A percentile compares a stretch with the other conserved stretches of the same genome.
These are phyloP conservation scores for Sporothrix variecibatus DNA, from an alignment of 2,329 filamentous ascomycete genomes.

Conservation along the genomic window DNA sequence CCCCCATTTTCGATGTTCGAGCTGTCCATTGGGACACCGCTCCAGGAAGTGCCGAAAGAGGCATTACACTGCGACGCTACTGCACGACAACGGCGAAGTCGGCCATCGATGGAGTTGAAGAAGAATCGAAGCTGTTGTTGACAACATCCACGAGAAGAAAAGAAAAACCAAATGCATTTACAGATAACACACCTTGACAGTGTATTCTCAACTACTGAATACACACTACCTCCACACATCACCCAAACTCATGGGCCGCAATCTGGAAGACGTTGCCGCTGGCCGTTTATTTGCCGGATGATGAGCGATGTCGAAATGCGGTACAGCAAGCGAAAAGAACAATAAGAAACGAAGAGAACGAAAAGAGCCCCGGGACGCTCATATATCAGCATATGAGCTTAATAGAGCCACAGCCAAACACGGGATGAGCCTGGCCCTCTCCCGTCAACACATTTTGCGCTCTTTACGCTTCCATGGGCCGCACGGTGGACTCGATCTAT, in stretches of 20 bases:
- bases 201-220: not conserved
- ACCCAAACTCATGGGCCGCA: not conserved
- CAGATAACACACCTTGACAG: not conserved
- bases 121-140: not conserved
- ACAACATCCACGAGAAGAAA: not conserved
- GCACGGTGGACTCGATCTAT: constrained; percentile 3
- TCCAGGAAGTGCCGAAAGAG: constrained; percentile 15
- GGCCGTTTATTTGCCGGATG: constrained; percentile 20
- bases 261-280: constrained; percentile 20
- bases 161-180: not conserved
- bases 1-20: not conserved
- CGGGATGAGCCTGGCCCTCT: constrained; percentile 14
- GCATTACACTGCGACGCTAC: constrained; percentile 15
- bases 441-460: not conserved
- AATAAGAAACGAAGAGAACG: not conserved
- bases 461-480: constrained; percentile 2
- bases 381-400: constrained; percentile 10
- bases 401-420: not conserved
- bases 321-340: not conserved
- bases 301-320: constrained; percentile 16
- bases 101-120: not conserved
- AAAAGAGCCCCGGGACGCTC: not conserved
- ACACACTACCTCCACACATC: not conserved
- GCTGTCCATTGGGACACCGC: not conserved
- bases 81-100: not conserved